Evolutionary conservation across 352 stramenopile genomes (phyloP).

Genomic region (Phytophthora gonapodyides): DNA sequence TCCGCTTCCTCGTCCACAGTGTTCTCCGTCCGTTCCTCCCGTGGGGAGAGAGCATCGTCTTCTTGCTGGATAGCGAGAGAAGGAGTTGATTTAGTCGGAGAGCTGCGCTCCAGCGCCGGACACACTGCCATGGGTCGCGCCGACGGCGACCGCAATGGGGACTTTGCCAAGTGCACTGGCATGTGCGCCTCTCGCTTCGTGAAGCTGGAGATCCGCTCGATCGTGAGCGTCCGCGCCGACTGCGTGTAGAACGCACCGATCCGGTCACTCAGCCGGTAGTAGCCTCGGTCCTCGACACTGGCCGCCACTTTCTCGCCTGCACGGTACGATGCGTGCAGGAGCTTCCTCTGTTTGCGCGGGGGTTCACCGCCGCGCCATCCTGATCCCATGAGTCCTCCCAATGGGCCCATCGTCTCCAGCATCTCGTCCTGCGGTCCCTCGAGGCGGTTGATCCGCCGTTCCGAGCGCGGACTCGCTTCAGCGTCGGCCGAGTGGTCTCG

Average conservation of each 20-base stretch:
- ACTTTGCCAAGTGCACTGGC: conserved; percentile 47
- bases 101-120: conserved; percentile 56
- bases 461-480: conserved; percentile 28
- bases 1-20: conserved; percentile 11
- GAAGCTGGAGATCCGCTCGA: conserved; percentile 73
- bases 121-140: conserved; percentile 50
- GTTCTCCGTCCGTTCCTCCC: conserved; percentile 20
- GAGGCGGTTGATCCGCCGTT: conserved; percentile 35
- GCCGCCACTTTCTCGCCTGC: conserved; percentile 23
- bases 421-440: conserved; percentile 51
- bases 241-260: conserved; percentile 81
- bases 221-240: conserved; percentile 61
- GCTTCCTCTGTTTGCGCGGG: conserved; percentile 38
- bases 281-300: conserved; percentile 63
- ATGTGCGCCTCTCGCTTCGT: conserved; percentile 56
- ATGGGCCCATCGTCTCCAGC: conserved; percentile 67
- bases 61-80: conserved; percentile 11
- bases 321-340: conserved; percentile 25
- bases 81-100: conserved; percentile 17
- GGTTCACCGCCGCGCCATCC: conserved; percentile 24
- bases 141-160: conserved; percentile 45
- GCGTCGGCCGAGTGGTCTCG: conserved; percentile 46
- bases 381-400: conserved; percentile 66
- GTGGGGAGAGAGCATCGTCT: conserved; percentile 11
- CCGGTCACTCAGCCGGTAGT: conserved; percentile 83